Evolutionary conservation across 2,329 filamentous ascomycete species (phyloP).

Genomic region (Fusarium anthophilum): DNA sequence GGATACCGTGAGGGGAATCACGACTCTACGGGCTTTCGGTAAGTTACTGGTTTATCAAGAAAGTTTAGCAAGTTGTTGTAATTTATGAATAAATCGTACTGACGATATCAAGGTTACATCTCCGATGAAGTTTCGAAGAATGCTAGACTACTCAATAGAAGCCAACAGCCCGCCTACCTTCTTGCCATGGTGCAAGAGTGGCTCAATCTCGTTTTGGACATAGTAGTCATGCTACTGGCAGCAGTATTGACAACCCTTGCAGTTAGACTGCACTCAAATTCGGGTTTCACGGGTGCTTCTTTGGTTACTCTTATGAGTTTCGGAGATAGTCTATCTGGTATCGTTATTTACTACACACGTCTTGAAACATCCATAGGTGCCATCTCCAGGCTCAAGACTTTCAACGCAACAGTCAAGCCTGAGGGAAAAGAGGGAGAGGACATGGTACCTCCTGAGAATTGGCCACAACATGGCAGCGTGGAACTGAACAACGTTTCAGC

Average conservation of each 20-base stretch:
- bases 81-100: constrained; percentile 2
- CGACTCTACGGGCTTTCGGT: constrained; percentile 65
- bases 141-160: constrained; percentile 59
- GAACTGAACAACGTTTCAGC: constrained; percentile 47
- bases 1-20: constrained; percentile 64
- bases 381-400: constrained; percentile 29
- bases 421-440: constrained; percentile 35
- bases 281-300: constrained; percentile 51
- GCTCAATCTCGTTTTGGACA: constrained; percentile 61
- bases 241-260: constrained; percentile 57
- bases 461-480: constrained; percentile 46
- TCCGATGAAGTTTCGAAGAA: constrained; percentile 51
- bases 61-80: too few species aligned
- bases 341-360: constrained; percentile 31
- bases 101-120: background rate
- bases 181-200: constrained; percentile 67
- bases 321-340: constrained; percentile 29
- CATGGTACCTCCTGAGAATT: constrained; percentile 31
- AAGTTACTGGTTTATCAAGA: too few species aligned
- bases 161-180: constrained; percentile 66
- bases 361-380: constrained; percentile 40
- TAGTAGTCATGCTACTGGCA: constrained; percentile 60
- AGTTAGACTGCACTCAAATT: constrained; percentile 50
- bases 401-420: constrained; percentile 34
- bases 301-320: constrained; percentile 52